These are phyloP conservation scores for Halocafeteria seosinensis DNA, from an alignment of 108 stramenopile species.

Conservation along the genomic window DNA sequence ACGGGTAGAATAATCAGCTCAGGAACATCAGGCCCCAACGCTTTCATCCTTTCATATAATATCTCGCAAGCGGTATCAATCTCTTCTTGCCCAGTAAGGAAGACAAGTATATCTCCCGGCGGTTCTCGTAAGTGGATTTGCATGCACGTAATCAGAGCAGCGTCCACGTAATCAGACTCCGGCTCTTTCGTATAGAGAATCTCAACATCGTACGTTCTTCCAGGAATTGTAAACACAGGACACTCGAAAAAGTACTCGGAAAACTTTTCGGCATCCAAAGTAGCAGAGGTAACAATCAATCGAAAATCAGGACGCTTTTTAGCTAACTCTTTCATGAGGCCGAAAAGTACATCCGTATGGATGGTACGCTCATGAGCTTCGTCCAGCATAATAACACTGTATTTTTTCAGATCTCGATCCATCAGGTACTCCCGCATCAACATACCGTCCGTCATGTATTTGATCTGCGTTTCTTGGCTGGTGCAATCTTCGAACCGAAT, in stretches of 20 bases:
- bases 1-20: constrained; percentile 90
- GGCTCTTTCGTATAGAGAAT: constrained; percentile 91
- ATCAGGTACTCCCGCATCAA: constrained; percentile 73
- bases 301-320: constrained; percentile 68
- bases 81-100: constrained; percentile 95
- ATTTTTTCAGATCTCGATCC: constrained; percentile 67
- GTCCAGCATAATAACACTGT: constrained; percentile 70
- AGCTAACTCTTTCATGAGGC: constrained; percentile 75
- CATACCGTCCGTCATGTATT: constrained; percentile 99
- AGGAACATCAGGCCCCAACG: constrained; percentile 77
- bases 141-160: constrained; percentile 84
- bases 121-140: constrained; percentile 92
- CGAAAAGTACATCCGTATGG: constrained; percentile 92
- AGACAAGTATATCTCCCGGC: constrained; percentile 82
- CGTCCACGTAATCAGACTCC: constrained; percentile 86
- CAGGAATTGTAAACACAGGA: constrained; percentile 92
- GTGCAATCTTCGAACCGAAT: constrained; percentile 98
- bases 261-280: constrained; percentile 93
- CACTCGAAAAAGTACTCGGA: constrained; percentile 78
- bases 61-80: constrained; percentile 96
- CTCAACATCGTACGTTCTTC: constrained; percentile 85
- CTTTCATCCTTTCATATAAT: constrained; percentile 80
- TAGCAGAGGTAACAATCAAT: constrained; percentile 81
- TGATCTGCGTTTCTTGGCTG: constrained; percentile 66
- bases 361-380: constrained; percentile 98